Percentiles rank a stretch among this genome's conserved stretches.
Evolutionary conservation across 805 yeast genomes (phyloP).

Genomic region (Kuraishia borneana): DNA sequence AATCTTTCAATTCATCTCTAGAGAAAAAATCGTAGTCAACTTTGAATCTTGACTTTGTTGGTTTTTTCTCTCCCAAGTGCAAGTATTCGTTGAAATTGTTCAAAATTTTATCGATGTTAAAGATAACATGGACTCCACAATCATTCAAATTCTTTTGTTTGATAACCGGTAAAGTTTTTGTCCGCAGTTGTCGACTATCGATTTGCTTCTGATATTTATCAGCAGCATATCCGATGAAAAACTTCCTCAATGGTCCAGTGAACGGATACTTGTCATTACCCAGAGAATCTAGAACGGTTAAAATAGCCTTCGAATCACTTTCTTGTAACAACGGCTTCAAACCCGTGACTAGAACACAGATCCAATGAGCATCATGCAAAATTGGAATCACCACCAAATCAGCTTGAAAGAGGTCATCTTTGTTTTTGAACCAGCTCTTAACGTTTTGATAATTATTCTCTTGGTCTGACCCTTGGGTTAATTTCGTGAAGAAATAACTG

Average conservation of each 20-base stretch:
- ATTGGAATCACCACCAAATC: conserved; percentile 69
- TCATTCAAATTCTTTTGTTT: conserved; percentile 83
- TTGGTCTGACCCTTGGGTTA: conserved; percentile 23
- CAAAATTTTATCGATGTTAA: conserved; percentile 53
- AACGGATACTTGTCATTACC: conserved; percentile 45
- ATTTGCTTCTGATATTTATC: conserved; percentile 46
- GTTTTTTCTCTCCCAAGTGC: conserved; percentile 28
- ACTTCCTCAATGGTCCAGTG: conserved; percentile 39
- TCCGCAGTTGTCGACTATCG: conserved; percentile 29
- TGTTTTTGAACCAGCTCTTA: conserved; percentile 66
- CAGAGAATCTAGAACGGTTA: conserved; percentile 69
- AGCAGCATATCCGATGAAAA: conserved; percentile 56
- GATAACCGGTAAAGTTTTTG: conserved; percentile 40
- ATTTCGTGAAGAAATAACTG: conserved; percentile 71
- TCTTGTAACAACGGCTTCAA: neutral
- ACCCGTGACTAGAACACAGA: conserved; percentile 53
- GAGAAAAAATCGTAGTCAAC: conserved; percentile 13
- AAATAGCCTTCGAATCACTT: neutral
- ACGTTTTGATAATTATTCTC: conserved; percentile 47
- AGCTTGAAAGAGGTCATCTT: conserved; percentile 43
- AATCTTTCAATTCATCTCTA: conserved; percentile 12
- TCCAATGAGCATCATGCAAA: conserved; percentile 81
- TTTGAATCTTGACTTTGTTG: conserved; percentile 6
- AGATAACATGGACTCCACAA: conserved; percentile 88
- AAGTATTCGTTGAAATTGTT: conserved; percentile 35